A percentile compares a stretch with the other conserved stretches of the same genome.
Evolutionary conservation across 2,329 filamentous ascomycete species (phyloP).

Genomic region (Penicillium italicum): DNA sequence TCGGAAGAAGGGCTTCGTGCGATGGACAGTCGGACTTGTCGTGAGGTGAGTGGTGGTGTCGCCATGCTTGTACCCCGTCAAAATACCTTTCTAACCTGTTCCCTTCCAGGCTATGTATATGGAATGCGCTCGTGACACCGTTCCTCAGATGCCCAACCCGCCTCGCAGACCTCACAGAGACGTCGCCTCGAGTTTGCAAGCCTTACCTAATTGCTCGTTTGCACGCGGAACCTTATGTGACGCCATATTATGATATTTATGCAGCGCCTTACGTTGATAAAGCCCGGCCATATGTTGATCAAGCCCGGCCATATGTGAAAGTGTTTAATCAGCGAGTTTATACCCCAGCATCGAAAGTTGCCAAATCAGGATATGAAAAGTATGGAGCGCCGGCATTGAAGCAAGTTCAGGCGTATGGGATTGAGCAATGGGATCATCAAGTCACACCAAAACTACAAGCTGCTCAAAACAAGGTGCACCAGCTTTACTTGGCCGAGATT

Average conservation of each 20-base stretch:
- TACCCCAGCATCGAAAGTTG: constrained; percentile 63
- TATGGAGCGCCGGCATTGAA: constrained; percentile 72
- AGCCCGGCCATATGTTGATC: constrained; percentile 70
- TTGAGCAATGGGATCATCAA: constrained; percentile 72
- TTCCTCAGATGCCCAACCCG: constrained; percentile 77
- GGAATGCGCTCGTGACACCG: constrained; percentile 79
- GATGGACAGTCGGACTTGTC: constrained; percentile 36
- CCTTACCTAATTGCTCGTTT: constrained; percentile 67
- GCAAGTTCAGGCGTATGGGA: constrained; percentile 62
- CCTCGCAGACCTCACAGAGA: constrained; percentile 62
- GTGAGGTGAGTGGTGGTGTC: constrained; percentile 31
- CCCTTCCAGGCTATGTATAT: constrained; percentile 65
- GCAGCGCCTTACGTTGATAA: constrained; percentile 76
- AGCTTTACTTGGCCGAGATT: constrained; percentile 67
- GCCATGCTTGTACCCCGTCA: constrained; percentile 4
- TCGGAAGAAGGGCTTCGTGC: constrained; percentile 24
- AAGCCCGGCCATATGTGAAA: constrained; percentile 68
- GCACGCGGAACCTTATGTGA: constrained; percentile 68
- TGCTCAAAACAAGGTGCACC: constrained; percentile 58
- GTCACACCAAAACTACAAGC: constrained; percentile 70
- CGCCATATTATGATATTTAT: constrained; percentile 83
- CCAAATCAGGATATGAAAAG: constrained; percentile 57
- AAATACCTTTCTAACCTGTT: constrained; percentile 8
- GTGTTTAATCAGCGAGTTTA: constrained; percentile 60
- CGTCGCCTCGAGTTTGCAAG: constrained; percentile 74